Percentiles rank a stretch among this genome's conserved stretches.
These are phyloP conservation scores for Setaria viridis DNA, from an alignment of 202 grass and related monocot species.

Conservation along the genomic window DNA sequence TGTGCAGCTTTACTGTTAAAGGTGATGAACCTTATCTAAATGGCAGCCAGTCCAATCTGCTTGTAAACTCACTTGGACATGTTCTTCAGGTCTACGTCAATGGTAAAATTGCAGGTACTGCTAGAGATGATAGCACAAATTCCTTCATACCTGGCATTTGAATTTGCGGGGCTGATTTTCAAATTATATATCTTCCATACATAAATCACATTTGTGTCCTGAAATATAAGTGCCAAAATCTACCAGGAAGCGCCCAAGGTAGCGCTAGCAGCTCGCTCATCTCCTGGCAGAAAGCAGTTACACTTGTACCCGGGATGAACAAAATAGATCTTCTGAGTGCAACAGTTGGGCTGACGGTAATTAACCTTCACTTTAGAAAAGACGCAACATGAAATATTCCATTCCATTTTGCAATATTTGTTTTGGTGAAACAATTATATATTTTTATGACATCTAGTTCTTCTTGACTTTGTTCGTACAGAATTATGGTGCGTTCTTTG, in stretches of 20 bases:
- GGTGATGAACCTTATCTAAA: conserved; percentile 80
- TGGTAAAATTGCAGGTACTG: conserved; percentile 74
- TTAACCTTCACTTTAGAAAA: conserved; percentile 35
- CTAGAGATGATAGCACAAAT: conserved; percentile 28
- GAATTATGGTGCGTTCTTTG: conserved; percentile 98
- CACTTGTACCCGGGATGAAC: conserved; percentile 78
- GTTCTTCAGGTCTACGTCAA: conserved; percentile 89
- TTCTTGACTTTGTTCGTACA: conserved; percentile 43
- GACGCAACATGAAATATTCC: conserved; percentile 6
- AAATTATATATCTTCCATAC: neutral
- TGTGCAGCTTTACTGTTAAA: conserved; percentile 65
- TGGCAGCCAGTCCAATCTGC: conserved; percentile 78
- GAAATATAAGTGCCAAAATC: conserved; percentile 42
- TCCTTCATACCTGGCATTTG: neutral
- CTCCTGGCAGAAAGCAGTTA: conserved; percentile 61
- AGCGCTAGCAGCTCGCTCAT: conserved; percentile 61
- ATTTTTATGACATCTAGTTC: neutral
- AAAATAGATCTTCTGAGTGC: conserved; percentile 96
- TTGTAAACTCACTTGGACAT: conserved; percentile 86
- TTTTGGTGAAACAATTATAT: neutral
- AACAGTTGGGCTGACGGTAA: conserved; percentile 91
- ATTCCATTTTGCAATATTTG: conserved; percentile 37
- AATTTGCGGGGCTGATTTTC: conserved; percentile 21
- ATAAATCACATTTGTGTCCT: conserved; percentile 38
- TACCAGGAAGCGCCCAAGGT: conserved; percentile 68